Evolutionary conservation across 2,329 filamentous ascomycete species (phyloP).

Genomic region (Fusarium sp.): DNA sequence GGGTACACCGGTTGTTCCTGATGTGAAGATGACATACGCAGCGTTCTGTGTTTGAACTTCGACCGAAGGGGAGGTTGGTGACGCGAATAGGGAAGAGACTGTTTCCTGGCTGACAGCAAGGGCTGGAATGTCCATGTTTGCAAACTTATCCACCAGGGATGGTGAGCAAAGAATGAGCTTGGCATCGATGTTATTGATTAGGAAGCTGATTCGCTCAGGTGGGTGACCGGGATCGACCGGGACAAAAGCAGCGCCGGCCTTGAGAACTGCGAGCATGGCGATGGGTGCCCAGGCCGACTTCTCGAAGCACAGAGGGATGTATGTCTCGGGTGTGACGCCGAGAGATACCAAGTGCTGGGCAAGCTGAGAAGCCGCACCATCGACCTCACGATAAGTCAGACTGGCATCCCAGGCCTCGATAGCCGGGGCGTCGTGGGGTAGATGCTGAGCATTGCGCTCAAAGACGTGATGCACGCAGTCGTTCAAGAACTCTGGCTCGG

Average conservation of each 20-base stretch:
- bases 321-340: constrained; percentile 43
- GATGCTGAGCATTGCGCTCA: constrained; percentile 51
- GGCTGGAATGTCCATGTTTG: not conserved
- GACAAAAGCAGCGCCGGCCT: constrained; percentile 52
- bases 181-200: constrained; percentile 26
- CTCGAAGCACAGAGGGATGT: constrained; percentile 55
- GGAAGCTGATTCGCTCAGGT: constrained; percentile 38
- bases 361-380: constrained; percentile 27
- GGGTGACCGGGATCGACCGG: constrained; percentile 57
- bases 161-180: constrained; percentile 30
- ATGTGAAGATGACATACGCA: constrained; percentile 43
- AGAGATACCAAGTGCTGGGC: constrained; percentile 56
- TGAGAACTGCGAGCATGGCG: constrained; percentile 54
- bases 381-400: constrained; percentile 54
- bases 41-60: not conserved
- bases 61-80: not conserved
- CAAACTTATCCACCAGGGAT: constrained; percentile 2
- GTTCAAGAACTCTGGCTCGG: constrained; percentile 22
- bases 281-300: constrained; percentile 55
- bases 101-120: not conserved
- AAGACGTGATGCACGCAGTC: constrained; percentile 59
- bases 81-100: not conserved
- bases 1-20: constrained; percentile 37
- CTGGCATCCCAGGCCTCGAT: constrained; percentile 62
- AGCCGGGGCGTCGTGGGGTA: constrained; percentile 51